Base-by-base conservation (phyloP, 768 basidiomycete genomes). In the Tricholoma matsutake region DNA sequence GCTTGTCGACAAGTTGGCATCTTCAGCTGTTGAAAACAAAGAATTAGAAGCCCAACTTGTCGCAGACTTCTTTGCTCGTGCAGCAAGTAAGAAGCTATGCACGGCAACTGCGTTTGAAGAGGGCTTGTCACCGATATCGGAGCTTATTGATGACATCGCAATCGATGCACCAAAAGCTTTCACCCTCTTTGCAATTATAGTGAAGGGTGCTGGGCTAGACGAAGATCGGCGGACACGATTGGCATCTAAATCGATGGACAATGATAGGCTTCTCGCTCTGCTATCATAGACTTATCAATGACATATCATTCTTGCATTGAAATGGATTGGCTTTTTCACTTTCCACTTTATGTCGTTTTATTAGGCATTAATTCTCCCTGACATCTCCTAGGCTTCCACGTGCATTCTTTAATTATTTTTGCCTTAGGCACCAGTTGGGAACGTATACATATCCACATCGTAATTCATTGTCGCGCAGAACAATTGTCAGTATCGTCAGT, bases 101-200 rank as follows among this genome's bases (percentile, higher is more conserved):
- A 78, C 85, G 1, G 54, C 79, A 4, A 82, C 81, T 4, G 72
- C 82, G 3, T 87, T 97, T 72, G 88, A 93, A 74, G 82, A 87
- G 61, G 92, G 93, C 13, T 86, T 96, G 72, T 70, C 69, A 51
- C 80, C 83, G 0, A 80, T 85, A 55, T 85, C 88, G 28, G 92
- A 94, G 73, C 75, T 87, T 58, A 81, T 98, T 67, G 93, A 94
- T 67, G 95, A 98, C 69, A 83, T 95, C 60, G 87, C 89, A 31
- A 88, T 95, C 66, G 95, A 98, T 71, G 91, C 90, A 51, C 96
- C 96, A 8, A 88, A 88, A 68, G 96, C 94, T 0, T 88, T 89
- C 77, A 72, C 81, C 45, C 83, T 87, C 61, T 86, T 93, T 71
- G 91, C 86, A 11, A 77, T 84, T 61, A 85, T 96, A 77, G 74